Percentiles rank a stretch among this genome's conserved stretches.
These are phyloP conservation scores for Termitomyces sp. DNA, from an alignment of 768 basidiomycete species.

Conservation along the genomic window DNA sequence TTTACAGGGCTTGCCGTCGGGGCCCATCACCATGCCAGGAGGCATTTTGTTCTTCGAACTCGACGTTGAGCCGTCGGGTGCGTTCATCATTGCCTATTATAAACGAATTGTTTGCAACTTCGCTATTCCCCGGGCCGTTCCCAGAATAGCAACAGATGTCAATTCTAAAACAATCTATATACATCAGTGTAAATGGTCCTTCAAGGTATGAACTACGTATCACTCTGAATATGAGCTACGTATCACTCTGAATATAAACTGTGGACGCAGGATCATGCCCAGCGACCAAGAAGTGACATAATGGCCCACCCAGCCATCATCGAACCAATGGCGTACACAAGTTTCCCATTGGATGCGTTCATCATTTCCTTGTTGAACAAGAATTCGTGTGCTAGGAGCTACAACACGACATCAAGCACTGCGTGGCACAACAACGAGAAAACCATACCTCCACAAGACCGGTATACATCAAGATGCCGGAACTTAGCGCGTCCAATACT, in stretches of 20 bases:
- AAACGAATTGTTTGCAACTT: background rate
- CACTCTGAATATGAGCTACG: background rate
- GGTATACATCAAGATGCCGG: slow-evolving; percentile 87
- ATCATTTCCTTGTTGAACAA: slow-evolving; percentile 86
- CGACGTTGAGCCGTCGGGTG: background rate
- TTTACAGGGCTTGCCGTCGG: slow-evolving; percentile 95
- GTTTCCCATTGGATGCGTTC: slow-evolving; percentile 52
- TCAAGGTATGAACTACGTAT: too few species aligned
- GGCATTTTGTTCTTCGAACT: slow-evolving; percentile 35
- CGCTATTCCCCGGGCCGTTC: background rate
- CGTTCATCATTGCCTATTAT: slow-evolving; percentile 2
- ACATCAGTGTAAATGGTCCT: background rate
- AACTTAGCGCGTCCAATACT: slow-evolving; percentile 75
- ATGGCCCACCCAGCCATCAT: slow-evolving; percentile 80
- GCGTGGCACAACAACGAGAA: background rate
- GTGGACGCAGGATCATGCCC: slow-evolving; percentile 52
- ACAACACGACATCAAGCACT: slow-evolving; percentile 6
- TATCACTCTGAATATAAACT: background rate
- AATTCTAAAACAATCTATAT: background rate
- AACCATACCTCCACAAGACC: slow-evolving; percentile 22
- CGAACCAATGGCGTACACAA: slow-evolving; percentile 69
- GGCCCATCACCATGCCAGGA: slow-evolving; percentile 83
- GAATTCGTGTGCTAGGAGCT: slow-evolving; percentile 93
- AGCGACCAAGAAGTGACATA: slow-evolving; percentile 89
- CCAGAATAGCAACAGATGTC: background rate